Evolutionary conservation across 208 protist genomes (phyloP).

Genomic region (Crithidia thermophila): DNA sequence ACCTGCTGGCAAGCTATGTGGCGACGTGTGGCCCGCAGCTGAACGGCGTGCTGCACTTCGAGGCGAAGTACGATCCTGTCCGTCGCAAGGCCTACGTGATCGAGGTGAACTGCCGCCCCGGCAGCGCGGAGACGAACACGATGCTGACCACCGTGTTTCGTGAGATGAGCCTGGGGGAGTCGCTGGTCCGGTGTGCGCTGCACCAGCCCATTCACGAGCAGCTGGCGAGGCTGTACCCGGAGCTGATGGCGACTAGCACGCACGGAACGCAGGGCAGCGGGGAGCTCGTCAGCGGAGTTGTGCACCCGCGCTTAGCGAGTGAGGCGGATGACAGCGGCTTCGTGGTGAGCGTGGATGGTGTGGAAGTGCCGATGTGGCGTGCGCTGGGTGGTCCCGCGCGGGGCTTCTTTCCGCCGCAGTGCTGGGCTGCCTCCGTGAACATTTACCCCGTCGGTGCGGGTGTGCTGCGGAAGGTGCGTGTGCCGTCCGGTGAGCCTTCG

Average conservation of each 20-base stretch:
- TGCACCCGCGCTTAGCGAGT: not conserved
- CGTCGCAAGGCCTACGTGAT: constrained; percentile 62
- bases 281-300: too few relatives aligned
- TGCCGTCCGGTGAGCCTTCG: constrained; percentile 28
- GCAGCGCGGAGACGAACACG: constrained; percentile 79
- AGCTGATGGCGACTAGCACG: not conserved
- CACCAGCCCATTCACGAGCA: constrained; percentile 44
- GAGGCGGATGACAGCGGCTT: not conserved
- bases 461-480: constrained; percentile 36
- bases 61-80: constrained; percentile 77
- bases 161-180: constrained; percentile 64
- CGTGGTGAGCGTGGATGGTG: too few relatives aligned
- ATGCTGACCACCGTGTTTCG: constrained; percentile 67
- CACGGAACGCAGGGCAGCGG: too few relatives aligned
- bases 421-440: constrained; percentile 69
- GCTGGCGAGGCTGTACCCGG: constrained; percentile 43
- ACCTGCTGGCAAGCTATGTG: constrained; percentile 58
- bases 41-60: constrained; percentile 81
- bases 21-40: constrained; percentile 31
- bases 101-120: constrained; percentile 84
- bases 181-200: constrained; percentile 69
- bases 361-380: constrained; percentile 16
- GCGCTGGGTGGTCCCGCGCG: constrained; percentile 30
- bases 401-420: constrained; percentile 39
- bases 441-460: constrained; percentile 52